Percentiles rank a stretch among this genome's conserved stretches.
These are phyloP conservation scores for Fonsecaea pugnacius DNA, from an alignment of 2,329 filamentous ascomycete species.

Conservation along the genomic window DNA sequence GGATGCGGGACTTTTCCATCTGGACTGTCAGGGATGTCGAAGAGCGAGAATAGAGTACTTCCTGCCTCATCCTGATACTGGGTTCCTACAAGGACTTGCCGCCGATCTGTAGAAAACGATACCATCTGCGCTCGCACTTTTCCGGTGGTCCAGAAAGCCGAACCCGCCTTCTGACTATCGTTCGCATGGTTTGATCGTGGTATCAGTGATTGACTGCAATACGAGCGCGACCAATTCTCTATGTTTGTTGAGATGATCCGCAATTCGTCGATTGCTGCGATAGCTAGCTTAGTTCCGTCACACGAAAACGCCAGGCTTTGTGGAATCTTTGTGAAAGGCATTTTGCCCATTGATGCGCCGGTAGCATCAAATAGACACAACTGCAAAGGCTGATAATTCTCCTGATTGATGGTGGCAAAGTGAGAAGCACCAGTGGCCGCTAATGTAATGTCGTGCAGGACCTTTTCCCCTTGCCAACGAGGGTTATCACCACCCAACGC, in stretches of 20 bases:
- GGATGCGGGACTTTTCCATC: background rate
- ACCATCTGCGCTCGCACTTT: background rate
- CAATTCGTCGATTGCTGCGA: conserved; percentile 4
- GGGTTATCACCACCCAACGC: background rate
- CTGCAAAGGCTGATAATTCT: background rate
- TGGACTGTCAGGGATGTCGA: background rate
- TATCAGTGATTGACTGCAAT: background rate
- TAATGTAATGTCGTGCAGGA: conserved; percentile 7
- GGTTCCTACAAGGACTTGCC: conserved; percentile 1
- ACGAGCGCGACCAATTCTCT: background rate
- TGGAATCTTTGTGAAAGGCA: background rate
- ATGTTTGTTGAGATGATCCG: background rate
- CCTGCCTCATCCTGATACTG: conserved; percentile 7
- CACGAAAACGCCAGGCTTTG: conserved; percentile 3
- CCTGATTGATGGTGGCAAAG: conserved; percentile 6
- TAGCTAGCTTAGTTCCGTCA: conserved; percentile 10
- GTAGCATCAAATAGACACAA: conserved; percentile 2
- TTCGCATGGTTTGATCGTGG: background rate
- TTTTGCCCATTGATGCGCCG: background rate
- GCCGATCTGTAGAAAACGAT: conserved; percentile 2
- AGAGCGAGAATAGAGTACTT: conserved; percentile 1
- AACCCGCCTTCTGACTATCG: background rate
- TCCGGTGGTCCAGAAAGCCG: background rate
- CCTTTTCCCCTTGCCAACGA: background rate
- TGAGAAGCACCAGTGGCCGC: conserved; percentile 9